phyloP scores from a whole-genome alignment of 1,284 basidiomycete species.

The Pyrrhoderma lamaoense region DNA sequence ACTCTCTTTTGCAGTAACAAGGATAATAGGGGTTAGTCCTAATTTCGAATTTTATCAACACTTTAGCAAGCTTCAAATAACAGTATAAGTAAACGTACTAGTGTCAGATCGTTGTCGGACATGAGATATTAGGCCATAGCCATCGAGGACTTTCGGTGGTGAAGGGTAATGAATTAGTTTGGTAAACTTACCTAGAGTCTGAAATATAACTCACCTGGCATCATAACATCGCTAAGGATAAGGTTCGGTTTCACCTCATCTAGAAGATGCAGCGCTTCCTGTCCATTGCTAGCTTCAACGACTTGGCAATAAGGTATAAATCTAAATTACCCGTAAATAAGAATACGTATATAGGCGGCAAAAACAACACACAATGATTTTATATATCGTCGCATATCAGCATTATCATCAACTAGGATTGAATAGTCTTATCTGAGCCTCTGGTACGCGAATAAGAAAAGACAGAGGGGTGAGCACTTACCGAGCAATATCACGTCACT shows the following conservation, averaged over 20 bases:
- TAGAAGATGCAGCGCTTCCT: conserved; percentile 29
- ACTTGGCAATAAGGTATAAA: conserved; percentile 30
- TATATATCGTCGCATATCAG: conserved; percentile 24
- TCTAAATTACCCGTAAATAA: neutral
- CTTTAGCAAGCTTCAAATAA: neutral
- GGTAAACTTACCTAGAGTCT: neutral
- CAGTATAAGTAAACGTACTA: conserved; percentile 6
- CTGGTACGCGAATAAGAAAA: neutral
- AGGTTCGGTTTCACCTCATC: conserved; percentile 22
- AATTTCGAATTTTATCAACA: neutral
- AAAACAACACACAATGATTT: conserved; percentile 18
- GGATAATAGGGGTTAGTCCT: conserved; percentile 25
- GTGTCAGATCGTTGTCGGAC: conserved; percentile 20
- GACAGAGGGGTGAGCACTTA: conserved; percentile 11
- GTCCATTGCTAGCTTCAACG: conserved; percentile 32
- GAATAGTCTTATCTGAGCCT: neutral
- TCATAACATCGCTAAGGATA: conserved; percentile 35
- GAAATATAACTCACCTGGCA: conserved; percentile 25
- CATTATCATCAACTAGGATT: conserved; percentile 24
- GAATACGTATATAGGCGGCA: neutral
- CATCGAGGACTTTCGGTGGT: conserved; percentile 18
- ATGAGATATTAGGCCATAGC: conserved; percentile 25
- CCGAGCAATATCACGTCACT: conserved; percentile 24
- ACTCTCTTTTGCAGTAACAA: conserved; percentile 26
- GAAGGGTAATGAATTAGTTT: neutral